A percentile compares a stretch with the other conserved stretches of the same genome.
These are phyloP conservation scores for Phytophthora hibernalis DNA, from an alignment of 352 stramenopile species.

Conservation along the genomic window DNA sequence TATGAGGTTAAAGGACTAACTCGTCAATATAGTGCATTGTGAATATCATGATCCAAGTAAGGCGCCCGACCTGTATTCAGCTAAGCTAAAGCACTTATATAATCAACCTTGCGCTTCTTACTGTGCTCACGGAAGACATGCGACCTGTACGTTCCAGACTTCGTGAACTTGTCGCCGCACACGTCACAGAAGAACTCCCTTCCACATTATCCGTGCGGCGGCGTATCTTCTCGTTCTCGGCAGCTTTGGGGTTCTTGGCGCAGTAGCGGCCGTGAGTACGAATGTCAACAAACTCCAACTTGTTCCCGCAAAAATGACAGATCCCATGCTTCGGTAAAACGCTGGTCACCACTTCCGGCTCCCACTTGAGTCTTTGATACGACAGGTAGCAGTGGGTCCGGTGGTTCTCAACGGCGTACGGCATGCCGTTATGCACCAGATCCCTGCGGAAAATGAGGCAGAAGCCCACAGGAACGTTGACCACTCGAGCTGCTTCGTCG, in stretches of 20 bases:
- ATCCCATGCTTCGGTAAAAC: neutral
- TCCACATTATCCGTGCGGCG: neutral
- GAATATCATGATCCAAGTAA: too few species aligned
- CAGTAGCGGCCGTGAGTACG: neutral
- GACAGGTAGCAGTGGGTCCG: slow-evolving; percentile 2
- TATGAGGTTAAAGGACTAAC: too few species aligned
- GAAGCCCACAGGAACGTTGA: neutral
- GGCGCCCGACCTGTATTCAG: too few species aligned
- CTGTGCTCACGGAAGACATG: neutral
- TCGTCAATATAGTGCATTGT: too few species aligned
- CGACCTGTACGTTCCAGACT: neutral
- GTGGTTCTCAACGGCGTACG: neutral
- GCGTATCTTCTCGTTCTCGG: neutral
- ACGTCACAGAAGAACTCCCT: neutral
- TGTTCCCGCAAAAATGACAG: too few species aligned
- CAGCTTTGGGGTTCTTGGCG: neutral
- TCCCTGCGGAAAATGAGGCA: neutral
- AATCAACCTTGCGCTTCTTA: neutral
- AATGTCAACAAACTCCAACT: neutral
- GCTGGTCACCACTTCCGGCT: slow-evolving; percentile 4
- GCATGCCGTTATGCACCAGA: neutral
- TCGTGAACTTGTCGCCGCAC: neutral
- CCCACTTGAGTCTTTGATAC: slow-evolving; percentile 2
- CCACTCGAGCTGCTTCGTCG: neutral
- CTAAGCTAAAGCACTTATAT: neutral